phyloP scores from a whole-genome alignment of 2,329 filamentous ascomycete genomes.

The Paraphoma sp. region DNA sequence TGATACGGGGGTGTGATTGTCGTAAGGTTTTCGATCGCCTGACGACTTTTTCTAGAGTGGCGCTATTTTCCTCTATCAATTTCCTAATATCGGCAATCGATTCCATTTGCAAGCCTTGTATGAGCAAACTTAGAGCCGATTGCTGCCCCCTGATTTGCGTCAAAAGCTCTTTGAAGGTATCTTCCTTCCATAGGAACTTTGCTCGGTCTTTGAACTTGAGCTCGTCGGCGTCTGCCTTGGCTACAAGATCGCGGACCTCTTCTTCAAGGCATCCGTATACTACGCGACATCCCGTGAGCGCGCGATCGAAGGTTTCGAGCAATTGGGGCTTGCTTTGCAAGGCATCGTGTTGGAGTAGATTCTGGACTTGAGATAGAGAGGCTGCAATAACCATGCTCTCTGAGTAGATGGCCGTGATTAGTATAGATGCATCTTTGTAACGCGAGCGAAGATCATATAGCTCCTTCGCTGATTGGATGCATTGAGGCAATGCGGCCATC shows the following conservation, averaged over 20 bases:
- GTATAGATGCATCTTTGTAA: constrained; percentile 38
- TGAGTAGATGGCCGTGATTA: constrained; percentile 42
- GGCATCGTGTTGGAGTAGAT: constrained; percentile 34
- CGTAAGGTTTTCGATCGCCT: constrained; percentile 34
- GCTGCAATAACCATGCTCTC: constrained; percentile 44
- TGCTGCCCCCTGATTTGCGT: constrained; percentile 45
- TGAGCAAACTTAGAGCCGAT: constrained; percentile 37
- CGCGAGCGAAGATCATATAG: constrained; percentile 37
- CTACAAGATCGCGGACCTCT: constrained; percentile 33
- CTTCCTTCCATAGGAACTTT: constrained; percentile 42
- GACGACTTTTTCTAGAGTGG: constrained; percentile 33
- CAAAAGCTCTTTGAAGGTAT: constrained; percentile 42
- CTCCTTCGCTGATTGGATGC: constrained; percentile 37
- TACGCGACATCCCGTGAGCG: constrained; percentile 41
- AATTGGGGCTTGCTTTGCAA: constrained; percentile 37
- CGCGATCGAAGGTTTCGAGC: constrained; percentile 38
- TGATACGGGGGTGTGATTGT: constrained; percentile 34
- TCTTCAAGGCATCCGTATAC: constrained; percentile 43
- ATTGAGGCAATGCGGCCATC: constrained; percentile 32
- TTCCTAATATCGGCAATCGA: constrained; percentile 41
- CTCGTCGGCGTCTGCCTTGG: constrained; percentile 26
- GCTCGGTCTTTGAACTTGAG: constrained; percentile 31
- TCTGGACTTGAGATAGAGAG: constrained; percentile 40
- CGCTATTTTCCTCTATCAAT: constrained; percentile 37
- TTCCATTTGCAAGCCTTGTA: constrained; percentile 46